Base-by-base conservation (phyloP, 441 rosid genomes). In the Macaranga tanarius region DNA sequence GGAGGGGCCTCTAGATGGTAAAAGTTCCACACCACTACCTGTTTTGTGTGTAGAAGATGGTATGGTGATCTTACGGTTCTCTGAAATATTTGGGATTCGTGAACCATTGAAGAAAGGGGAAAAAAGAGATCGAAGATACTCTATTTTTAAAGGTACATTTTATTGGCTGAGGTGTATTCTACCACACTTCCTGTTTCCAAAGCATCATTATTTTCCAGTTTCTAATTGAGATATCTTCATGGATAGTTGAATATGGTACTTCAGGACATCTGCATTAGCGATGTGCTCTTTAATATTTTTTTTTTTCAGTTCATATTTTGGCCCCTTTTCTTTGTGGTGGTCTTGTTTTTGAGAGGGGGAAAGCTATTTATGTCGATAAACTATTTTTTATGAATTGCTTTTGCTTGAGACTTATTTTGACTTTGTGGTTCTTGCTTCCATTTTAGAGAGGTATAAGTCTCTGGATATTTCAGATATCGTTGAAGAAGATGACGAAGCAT, bases 21-120 rank as follows among this genome's bases (percentile, higher is more conserved):
- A 81, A 77, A 83, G 71, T 67, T 78, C 87, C 68, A 67, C 92
- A 22, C 89, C 92, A 22, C 84, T 96, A 74, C 98, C 99, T 78
- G 80, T 93, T 62, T 80, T 93, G 79, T 96, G 90, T 78, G 76
- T 88, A 74, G 97, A 96, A 85, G 93, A 89, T 86, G 97, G 95
- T 42, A 76, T 79, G 80, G 97, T 88, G 69, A 92, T 93, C 73
- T 83, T 93, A 80, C 87, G 89, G 62, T 93, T 96, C 84, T 96
- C 99, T 19, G 92, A 96, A 87, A 96, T 96, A 74, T 96, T 96
- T 86, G 97, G 94, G 73, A 86, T 90, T 71, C 93, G 88, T 71
- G 90, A 92, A 77, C 88, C 93, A 73, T 79, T 87, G 79, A 88
- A 85, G 89, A 92, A 79, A 80, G 80, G 75, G 42, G 85, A 79